Percentiles rank a stretch among this genome's conserved stretches.
Evolutionary conservation across 768 basidiomycete species (phyloP).

Genomic region (Pleurotus tuber-regium): DNA sequence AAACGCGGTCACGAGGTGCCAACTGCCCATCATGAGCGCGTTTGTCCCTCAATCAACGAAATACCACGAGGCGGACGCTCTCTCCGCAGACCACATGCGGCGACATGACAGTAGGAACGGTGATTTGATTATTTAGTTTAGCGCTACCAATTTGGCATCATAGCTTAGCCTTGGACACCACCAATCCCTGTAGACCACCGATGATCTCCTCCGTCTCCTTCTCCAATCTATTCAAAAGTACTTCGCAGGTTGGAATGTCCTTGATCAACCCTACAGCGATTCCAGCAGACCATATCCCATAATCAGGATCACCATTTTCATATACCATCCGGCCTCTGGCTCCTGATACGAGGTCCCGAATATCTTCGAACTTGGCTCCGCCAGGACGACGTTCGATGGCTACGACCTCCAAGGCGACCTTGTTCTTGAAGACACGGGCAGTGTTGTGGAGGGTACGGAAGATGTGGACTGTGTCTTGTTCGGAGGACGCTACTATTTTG

Average conservation of each 20-base stretch:
- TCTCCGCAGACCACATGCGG: too few relatives aligned
- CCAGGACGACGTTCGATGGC: constrained; percentile 74
- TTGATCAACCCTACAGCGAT: constrained; percentile 69
- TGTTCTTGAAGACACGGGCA: constrained; percentile 85
- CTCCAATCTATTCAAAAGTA: constrained; percentile 66
- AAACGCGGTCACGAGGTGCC: constrained; percentile 37
- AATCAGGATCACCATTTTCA: constrained; percentile 80
- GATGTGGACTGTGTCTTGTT: constrained; percentile 85
- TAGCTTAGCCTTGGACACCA: constrained; percentile 35
- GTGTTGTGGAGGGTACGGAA: constrained; percentile 87
- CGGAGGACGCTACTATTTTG: constrained; percentile 79
- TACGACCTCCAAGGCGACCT: constrained; percentile 82
- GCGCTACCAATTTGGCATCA: constrained; percentile 17
- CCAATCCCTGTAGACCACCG: constrained; percentile 35
- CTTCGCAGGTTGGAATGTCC: constrained; percentile 82
- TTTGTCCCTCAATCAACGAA: constrained; percentile 8
- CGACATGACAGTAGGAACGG: too few relatives aligned
- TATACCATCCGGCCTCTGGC: constrained; percentile 71
- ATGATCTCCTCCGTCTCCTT: constrained; percentile 72
- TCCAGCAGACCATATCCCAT: constrained; percentile 83
- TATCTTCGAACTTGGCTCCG: constrained; percentile 85
- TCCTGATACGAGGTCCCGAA: constrained; percentile 75
- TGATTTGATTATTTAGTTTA: constrained; percentile 3
- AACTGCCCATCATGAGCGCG: neutral
- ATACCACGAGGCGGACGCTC: neutral